phyloP scores from a whole-genome alignment of 768 basidiomycete genomes.

The Suillus paluster region DNA sequence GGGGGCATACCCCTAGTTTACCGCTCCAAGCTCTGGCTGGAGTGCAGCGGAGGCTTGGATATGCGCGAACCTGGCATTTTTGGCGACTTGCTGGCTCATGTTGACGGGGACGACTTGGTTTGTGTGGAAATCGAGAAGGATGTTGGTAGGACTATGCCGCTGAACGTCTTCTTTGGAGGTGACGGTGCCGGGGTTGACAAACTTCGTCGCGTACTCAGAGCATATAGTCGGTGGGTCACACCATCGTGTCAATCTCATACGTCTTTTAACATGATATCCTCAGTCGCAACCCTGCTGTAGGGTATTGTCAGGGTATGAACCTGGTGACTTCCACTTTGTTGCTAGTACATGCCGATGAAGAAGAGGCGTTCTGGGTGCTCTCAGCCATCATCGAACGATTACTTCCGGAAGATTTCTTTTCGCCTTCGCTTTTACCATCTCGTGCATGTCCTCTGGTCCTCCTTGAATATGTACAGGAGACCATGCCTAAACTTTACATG shows the following conservation, averaged over 20 bases:
- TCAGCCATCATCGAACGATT: conserved; percentile 86
- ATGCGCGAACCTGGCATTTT: conserved; percentile 92
- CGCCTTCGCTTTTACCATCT: conserved; percentile 88
- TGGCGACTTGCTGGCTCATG: conserved; percentile 73
- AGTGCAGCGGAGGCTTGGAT: conserved; percentile 93
- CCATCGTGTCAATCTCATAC: neutral
- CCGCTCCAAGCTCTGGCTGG: conserved; percentile 89
- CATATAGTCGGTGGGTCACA: conserved; percentile 81
- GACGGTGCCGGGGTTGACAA: conserved; percentile 95
- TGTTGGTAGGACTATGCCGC: conserved; percentile 87
- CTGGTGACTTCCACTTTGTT: conserved; percentile 93
- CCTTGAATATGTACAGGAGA: conserved; percentile 82
- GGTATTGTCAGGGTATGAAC: conserved; percentile 97
- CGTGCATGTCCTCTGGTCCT: conserved; percentile 93
- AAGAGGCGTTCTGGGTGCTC: conserved; percentile 97
- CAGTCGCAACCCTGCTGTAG: conserved; percentile 90
- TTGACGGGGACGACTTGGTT: conserved; percentile 51
- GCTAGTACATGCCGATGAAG: conserved; percentile 91
- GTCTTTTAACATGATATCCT: neutral
- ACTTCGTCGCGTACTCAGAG: conserved; percentile 84
- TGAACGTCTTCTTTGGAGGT: conserved; percentile 96
- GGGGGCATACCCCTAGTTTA: conserved; percentile 87
- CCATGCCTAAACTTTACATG: conserved; percentile 70
- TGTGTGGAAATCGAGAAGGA: conserved; percentile 94
- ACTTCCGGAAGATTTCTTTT: conserved; percentile 92